Percentiles rank a stretch among this genome's conserved stretches.
phyloP scores from a whole-genome alignment of 371 early-diverging fungal genomes.

The Zopfochytrium polystomum region DNA sequence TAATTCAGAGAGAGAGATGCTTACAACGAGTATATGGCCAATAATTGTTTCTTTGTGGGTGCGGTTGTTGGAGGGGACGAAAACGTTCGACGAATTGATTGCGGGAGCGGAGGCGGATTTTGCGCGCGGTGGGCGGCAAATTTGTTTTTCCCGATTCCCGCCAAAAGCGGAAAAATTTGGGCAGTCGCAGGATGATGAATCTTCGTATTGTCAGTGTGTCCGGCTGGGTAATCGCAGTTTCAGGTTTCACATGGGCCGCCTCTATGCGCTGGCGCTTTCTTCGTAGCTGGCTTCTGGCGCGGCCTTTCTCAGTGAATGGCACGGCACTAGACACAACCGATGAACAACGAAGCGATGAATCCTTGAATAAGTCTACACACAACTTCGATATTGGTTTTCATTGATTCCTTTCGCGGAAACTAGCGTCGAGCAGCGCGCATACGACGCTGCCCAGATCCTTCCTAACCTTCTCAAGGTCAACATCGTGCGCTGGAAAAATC shows the following conservation, averaged over 20 bases:
- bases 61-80: too few species aligned
- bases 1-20: too few species aligned
- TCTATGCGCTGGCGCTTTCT: not conserved
- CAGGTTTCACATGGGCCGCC: not conserved
- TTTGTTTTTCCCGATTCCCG: too few species aligned
- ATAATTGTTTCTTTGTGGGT: too few species aligned
- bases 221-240: too few species aligned
- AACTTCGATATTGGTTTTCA: not conserved
- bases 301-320: not conserved
- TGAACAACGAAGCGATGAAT: not conserved
- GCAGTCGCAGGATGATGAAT: too few species aligned
- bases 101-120: too few species aligned
- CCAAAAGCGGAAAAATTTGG: too few species aligned
- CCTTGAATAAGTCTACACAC: not conserved
- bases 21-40: too few species aligned
- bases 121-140: too few species aligned
- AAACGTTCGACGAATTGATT: too few species aligned
- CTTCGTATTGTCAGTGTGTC: too few species aligned
- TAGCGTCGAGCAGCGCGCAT: slow-evolving; percentile 6
- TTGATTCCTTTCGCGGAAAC: not conserved
- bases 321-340: not conserved
- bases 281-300: not conserved
- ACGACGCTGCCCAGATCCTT: slow-evolving; percentile 19
- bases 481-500: slow-evolving; percentile 31
- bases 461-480: slow-evolving; percentile 14